Percentiles rank a stretch among this genome's conserved stretches.
Conservation (phyloP, 768 basidiomycete species). For the Mycena pura region DNA sequence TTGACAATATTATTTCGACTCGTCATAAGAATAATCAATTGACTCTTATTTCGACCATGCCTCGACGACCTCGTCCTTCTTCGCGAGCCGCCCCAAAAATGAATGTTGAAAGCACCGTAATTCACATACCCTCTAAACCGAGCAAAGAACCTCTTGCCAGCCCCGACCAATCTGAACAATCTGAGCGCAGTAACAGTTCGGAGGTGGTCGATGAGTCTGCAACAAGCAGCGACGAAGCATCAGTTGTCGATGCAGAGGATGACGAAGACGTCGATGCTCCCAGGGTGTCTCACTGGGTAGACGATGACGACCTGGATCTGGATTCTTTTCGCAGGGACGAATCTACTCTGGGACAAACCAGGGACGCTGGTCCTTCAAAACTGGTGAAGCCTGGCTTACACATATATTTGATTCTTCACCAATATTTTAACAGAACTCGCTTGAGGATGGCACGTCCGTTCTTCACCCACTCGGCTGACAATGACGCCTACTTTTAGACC, state of each 20-base stretch:
- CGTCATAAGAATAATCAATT: neutral
- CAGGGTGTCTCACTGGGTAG: constrained; percentile 68
- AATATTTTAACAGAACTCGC: constrained; percentile 12
- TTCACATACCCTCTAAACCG: neutral
- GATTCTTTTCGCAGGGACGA: constrained; percentile 41
- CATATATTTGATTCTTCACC: neutral
- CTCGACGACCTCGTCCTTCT: constrained; percentile 45
- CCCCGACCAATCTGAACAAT: neutral
- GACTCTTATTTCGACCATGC: constrained; percentile 33
- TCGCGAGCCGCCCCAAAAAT: constrained; percentile 29
- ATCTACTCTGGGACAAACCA: constrained; percentile 35
- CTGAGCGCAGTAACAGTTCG: constrained; percentile 3
- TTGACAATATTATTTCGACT: too few species aligned
- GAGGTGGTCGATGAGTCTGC: constrained; percentile 31
- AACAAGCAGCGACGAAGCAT: constrained; percentile 28
- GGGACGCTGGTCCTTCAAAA: constrained; percentile 40
- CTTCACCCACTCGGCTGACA: neutral
- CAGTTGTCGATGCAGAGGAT: constrained; percentile 31
- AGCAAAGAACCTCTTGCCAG: neutral
- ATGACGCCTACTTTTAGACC: constrained; percentile 56
- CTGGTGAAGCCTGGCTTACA: constrained; percentile 28
- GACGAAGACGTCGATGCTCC: constrained; percentile 59
- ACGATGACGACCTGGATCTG: constrained; percentile 49
- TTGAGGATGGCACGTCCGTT: constrained; percentile 8
- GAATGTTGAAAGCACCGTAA: neutral